Evolutionary conservation across 2,329 filamentous ascomycete genomes (phyloP).

Genomic region (Pestalotiopsis sp.): DNA sequence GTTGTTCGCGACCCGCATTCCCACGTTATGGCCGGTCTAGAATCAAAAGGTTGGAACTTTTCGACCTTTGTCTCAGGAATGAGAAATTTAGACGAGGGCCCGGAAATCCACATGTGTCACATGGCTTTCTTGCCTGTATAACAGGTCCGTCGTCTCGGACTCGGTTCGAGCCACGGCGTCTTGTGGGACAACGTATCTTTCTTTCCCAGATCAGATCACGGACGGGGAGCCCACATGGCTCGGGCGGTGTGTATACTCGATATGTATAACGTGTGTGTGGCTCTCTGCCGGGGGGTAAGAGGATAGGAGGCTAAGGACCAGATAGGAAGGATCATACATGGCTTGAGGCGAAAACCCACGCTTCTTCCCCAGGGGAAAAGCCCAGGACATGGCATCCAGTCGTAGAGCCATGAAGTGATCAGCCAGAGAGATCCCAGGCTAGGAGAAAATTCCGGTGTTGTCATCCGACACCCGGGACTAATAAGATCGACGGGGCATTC

Average conservation of each 20-base stretch:
- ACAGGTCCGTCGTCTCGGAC: too few species aligned
- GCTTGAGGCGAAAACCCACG: background rate
- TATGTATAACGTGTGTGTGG: background rate
- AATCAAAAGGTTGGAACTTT: too few species aligned
- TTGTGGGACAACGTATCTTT: too few species aligned
- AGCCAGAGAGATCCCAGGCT: background rate
- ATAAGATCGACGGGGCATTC: background rate
- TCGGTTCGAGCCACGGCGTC: too few species aligned
- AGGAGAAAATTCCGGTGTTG: background rate
- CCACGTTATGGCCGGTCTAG: background rate
- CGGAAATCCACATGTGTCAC: too few species aligned
- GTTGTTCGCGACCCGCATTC: background rate
- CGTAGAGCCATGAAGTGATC: background rate
- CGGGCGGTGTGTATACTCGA: background rate
- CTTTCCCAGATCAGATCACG: too few species aligned
- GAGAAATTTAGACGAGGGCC: too few species aligned
- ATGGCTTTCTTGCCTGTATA: too few species aligned
- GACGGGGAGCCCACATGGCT: too few species aligned
- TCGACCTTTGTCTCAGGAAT: too few species aligned
- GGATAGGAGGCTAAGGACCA: background rate
- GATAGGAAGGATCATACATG: background rate
- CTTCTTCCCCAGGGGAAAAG: background rate
- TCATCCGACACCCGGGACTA: background rate
- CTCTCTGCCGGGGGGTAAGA: background rate
- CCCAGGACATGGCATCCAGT: background rate